Conservation (phyloP, 2,329 filamentous ascomycete species). For the Fusarium sp. region DNA sequence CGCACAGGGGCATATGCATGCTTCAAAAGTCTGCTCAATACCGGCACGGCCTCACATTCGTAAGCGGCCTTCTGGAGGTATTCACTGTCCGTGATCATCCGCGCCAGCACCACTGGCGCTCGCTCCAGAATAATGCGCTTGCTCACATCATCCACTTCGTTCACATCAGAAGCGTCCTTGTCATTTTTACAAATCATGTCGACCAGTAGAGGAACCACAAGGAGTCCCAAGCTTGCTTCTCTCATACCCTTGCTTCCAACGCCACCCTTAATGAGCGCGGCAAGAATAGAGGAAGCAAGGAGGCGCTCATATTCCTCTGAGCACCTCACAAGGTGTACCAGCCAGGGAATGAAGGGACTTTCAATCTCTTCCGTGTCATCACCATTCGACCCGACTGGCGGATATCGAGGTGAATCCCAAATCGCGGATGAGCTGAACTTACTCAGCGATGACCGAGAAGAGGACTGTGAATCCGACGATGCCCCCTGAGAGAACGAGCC, state of each 20-base stretch:
- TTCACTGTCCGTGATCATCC: slow-evolving; percentile 81
- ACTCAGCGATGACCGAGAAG: slow-evolving; percentile 44
- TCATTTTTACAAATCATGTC: slow-evolving; percentile 64
- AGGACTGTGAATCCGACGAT: slow-evolving; percentile 44
- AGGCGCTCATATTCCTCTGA: slow-evolving; percentile 69
- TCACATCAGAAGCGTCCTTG: slow-evolving; percentile 59
- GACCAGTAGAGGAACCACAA: slow-evolving; percentile 78
- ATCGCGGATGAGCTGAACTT: slow-evolving; percentile 45
- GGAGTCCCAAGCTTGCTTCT: slow-evolving; percentile 71
- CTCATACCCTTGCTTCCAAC: slow-evolving; percentile 70
- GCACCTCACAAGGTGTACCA: slow-evolving; percentile 73
- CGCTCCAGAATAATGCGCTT: slow-evolving; percentile 69
- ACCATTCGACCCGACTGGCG: slow-evolving; percentile 45
- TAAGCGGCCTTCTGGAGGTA: slow-evolving; percentile 84
- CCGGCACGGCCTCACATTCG: slow-evolving; percentile 67
- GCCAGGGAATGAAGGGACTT: slow-evolving; percentile 78
- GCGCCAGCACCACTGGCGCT: slow-evolving; percentile 80
- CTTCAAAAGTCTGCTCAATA: slow-evolving; percentile 61
- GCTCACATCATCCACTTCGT: slow-evolving; percentile 51
- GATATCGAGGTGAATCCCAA: slow-evolving; percentile 49
- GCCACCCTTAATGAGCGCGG: slow-evolving; percentile 75
- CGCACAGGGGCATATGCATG: slow-evolving; percentile 62
- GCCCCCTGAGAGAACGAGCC: slow-evolving; percentile 18
- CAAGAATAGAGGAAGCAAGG: slow-evolving; percentile 76
- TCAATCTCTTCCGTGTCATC: slow-evolving; percentile 69